phyloP scores from a whole-genome alignment of 257 asterid species.

The Solanum habrochaites region DNA sequence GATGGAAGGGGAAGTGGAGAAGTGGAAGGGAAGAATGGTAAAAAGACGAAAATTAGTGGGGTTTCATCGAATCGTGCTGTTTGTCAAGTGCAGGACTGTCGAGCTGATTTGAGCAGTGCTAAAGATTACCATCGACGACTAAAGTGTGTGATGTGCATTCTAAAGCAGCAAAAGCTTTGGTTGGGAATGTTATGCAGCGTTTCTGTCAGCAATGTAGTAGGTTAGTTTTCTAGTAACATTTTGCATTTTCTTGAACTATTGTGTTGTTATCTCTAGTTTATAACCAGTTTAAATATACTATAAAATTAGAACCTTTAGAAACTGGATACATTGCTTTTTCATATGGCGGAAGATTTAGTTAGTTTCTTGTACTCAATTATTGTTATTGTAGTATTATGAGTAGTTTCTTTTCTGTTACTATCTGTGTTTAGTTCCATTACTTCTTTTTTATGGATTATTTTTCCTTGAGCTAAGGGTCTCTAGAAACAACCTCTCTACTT shows the following conservation, averaged over 20 bases:
- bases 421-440: background rate
- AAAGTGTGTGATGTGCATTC: constrained; percentile 90
- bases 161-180: constrained; percentile 56
- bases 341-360: background rate
- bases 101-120: constrained; percentile 52
- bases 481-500: background rate
- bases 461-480: background rate
- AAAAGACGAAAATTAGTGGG: constrained; percentile 48
- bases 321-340: background rate
- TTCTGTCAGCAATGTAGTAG: constrained; percentile 57
- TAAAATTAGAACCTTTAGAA: background rate
- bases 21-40: constrained; percentile 49
- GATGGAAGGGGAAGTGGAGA: constrained; percentile 24
- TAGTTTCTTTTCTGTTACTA: background rate
- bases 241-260: background rate
- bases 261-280: background rate
- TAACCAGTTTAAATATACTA: background rate
- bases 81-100: constrained; percentile 84
- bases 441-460: background rate
- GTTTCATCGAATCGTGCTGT: constrained; percentile 35
- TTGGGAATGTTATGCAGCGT: constrained; percentile 51
- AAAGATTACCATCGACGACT: constrained; percentile 88
- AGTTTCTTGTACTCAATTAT: background rate
- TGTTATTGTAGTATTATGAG: background rate
- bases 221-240: background rate